These are phyloP conservation scores for Vairimorpha apis DNA, from an alignment of 371 early-diverging fungal species.

Conservation along the genomic window DNA sequence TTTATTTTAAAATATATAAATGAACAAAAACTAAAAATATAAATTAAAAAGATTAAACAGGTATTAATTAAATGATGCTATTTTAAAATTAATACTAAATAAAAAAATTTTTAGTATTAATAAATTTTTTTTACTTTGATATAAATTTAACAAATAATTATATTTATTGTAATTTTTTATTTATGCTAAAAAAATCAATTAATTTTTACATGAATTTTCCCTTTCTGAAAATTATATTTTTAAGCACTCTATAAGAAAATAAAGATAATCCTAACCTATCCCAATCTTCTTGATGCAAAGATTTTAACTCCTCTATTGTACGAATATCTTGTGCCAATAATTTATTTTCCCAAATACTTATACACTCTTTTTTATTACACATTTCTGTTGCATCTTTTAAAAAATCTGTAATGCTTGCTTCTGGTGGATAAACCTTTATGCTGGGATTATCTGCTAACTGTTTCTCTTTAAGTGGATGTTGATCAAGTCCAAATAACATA, in stretches of 20 bases:
- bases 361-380: slow-evolving; percentile 47
- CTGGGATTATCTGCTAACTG: slow-evolving; percentile 48
- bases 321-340: slow-evolving; percentile 61
- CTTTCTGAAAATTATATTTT: slow-evolving; percentile 59
- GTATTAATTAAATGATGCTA: no score
- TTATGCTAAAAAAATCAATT: background rate
- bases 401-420: slow-evolving; percentile 54
- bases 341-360: slow-evolving; percentile 54
- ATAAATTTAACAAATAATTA: no score
- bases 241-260: slow-evolving; percentile 57
- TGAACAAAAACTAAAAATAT: background rate
- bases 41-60: no score
- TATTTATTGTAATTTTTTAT: no score
- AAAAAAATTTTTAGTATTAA: no score
- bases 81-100: no score
- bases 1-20: no score
- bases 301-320: slow-evolving; percentile 61
- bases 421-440: slow-evolving; percentile 54
- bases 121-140: no score
- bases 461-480: slow-evolving; percentile 67
- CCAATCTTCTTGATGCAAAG: slow-evolving; percentile 60
- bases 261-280: slow-evolving; percentile 59
- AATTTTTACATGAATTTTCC: slow-evolving; percentile 33
- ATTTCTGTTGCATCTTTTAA: slow-evolving; percentile 43
- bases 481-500: slow-evolving; percentile 57